Evolutionary conservation across 306 rosid species (phyloP).

Genomic region (Sesbania bispinosa): DNA sequence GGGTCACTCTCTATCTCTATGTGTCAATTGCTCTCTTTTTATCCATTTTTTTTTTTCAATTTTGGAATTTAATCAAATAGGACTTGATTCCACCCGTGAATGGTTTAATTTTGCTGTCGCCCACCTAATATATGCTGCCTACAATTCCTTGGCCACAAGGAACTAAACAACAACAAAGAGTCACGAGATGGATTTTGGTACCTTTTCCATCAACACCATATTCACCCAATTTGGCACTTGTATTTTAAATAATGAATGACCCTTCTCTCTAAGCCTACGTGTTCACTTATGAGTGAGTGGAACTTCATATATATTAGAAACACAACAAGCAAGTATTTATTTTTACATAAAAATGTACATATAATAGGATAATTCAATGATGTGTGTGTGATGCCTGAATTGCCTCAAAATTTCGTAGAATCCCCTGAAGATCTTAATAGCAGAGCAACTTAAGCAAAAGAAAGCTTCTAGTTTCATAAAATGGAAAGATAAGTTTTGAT

Average conservation of each 20-base stretch:
- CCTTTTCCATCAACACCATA: constrained; percentile 36
- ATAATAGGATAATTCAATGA: constrained; percentile 11
- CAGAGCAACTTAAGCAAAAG: not conserved
- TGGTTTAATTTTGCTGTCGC: constrained; percentile 39
- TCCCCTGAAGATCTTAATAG: not conserved
- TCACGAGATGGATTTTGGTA: constrained; percentile 56
- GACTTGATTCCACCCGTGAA: constrained; percentile 52
- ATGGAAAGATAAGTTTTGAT: not conserved
- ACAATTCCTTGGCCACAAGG: constrained; percentile 45
- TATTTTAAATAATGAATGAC: not conserved
- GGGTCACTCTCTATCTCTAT: no score
- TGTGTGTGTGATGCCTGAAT: constrained; percentile 1
- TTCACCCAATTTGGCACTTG: constrained; percentile 20
- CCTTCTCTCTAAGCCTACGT: constrained; percentile 6
- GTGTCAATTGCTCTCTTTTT: no score
- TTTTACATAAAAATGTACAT: not conserved
- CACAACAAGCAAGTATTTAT: constrained; percentile 13
- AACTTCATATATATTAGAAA: not conserved
- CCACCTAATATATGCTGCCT: constrained; percentile 34
- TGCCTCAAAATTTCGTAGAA: not conserved
- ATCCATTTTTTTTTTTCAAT: not conserved
- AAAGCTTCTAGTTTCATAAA: not conserved
- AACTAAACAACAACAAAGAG: constrained; percentile 62
- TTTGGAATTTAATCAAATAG: constrained; percentile 21
- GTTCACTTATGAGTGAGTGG: constrained; percentile 7